Base-by-base conservation (phyloP, 768 basidiomycete genomes). In the Podaxis sp. region DNA sequence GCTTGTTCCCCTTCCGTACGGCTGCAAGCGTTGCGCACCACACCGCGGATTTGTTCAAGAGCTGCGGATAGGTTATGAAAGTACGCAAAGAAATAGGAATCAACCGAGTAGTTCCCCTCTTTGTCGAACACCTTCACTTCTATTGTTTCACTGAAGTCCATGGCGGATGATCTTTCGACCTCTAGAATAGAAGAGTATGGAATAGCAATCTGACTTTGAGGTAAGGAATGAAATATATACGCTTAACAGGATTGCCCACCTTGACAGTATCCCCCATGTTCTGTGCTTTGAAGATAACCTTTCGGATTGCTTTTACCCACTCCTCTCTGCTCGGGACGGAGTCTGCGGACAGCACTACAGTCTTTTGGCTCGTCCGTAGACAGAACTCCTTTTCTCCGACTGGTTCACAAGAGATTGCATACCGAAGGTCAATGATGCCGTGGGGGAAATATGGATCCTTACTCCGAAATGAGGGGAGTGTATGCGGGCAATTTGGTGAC, bases 391-490 rank as follows among this genome's bases (percentile, higher is more conserved):
- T 89, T 66, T 94, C 90, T 13, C 85, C 83, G 2, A 79, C 74
- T 0, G 91, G 78, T 57, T 98, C 95, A 70, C 96, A 97, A 23
- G 90, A 84, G 48, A 93, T 89, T 5, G 91, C 90, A 73, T 98
- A 98, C 62, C 95, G 91, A 35, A 99, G 76, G 68, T 97, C 94
- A n/a, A 95, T 82, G 59, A 98, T 94, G 25, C 95, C 97, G 65
- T 95, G 91, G 10, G 95, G 92, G 72, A 99, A 99, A 74, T 99
- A 99, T 1, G 95, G 96, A 67, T 99, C 95, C 94, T 96, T 27
- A 62, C 7, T 21, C 11, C 9, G 50, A 27, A 57, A 25, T 60
- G 56, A 51, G 44, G 47, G 51, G 46, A 5, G 25, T 13, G 14
- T 64, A 65, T 13, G 35, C 13, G 23, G 50, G 10, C 27, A 51